A percentile compares a stretch with the other conserved stretches of the same genome.
phyloP scores from a whole-genome alignment of 1,284 basidiomycete genomes.

The Meripilus lineatus region DNA sequence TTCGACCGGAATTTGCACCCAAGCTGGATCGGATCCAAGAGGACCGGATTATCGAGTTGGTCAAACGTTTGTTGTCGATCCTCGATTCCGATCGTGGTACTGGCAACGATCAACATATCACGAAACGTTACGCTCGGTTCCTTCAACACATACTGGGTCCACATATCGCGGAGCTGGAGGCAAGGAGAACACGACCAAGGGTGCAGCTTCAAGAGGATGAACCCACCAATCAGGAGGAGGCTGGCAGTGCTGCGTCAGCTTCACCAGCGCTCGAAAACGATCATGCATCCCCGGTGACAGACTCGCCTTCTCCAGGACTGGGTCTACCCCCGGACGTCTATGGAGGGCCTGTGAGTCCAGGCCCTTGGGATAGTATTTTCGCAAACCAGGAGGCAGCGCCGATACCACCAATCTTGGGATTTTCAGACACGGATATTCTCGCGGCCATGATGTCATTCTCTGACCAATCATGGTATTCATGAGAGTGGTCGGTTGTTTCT shows the following conservation, averaged over 20 bases:
- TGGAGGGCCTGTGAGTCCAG: neutral
- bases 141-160: constrained; percentile 20
- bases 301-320: neutral
- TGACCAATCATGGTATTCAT: constrained; percentile 10
- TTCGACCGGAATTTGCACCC: constrained; percentile 25
- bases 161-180: constrained; percentile 8
- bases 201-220: neutral
- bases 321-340: neutral
- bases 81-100: constrained; percentile 15
- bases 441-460: constrained; percentile 11
- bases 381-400: neutral
- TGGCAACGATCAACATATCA: constrained; percentile 24
- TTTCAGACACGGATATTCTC: constrained; percentile 6
- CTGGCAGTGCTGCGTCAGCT: neutral
- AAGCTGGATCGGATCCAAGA: constrained; percentile 23
- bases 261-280: neutral
- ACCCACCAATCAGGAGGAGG: too few species aligned
- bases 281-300: neutral
- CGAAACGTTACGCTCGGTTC: constrained; percentile 25
- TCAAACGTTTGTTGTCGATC: constrained; percentile 20
- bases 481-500: neutral
- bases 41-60: constrained; percentile 21
- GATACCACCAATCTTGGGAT: constrained; percentile 4
- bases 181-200: neutral
- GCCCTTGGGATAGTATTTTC: neutral